Evolutionary conservation across 805 yeast species (phyloP).

Genomic region (Candida sakaeoensis): DNA sequence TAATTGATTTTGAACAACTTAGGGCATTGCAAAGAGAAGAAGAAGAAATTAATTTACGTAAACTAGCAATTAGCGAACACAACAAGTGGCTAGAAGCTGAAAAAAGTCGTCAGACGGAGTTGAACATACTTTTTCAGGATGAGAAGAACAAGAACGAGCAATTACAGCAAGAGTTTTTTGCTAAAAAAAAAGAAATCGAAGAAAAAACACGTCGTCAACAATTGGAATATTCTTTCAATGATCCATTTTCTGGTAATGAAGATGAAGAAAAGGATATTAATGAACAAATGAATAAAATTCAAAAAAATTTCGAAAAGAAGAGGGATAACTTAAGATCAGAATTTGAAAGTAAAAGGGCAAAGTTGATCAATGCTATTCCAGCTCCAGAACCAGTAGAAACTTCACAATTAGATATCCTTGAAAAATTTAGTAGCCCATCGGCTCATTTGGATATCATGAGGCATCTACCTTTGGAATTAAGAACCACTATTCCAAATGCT

Average conservation of each 20-base stretch:
- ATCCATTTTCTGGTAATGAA: constrained; percentile 8
- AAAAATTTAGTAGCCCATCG: constrained; percentile 32
- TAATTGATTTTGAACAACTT: constrained; percentile 37
- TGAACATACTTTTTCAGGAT: constrained; percentile 7
- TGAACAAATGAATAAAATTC: constrained; percentile 3
- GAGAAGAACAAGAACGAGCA: constrained; percentile 9
- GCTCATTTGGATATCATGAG: constrained; percentile 29
- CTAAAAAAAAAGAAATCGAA: constrained; percentile 15
- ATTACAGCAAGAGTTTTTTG: constrained; percentile 11
- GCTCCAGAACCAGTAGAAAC: constrained; percentile 19
- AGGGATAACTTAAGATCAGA: constrained; percentile 12
- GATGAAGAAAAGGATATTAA: constrained; percentile 3
- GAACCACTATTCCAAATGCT: constrained; percentile 14
- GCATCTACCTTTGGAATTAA: constrained; percentile 31
- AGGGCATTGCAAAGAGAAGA: constrained; percentile 13
- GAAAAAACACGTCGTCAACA: constrained; percentile 13
- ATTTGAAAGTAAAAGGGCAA: constrained; percentile 12
- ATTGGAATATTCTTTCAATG: constrained; percentile 10
- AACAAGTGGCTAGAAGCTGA: constrained; percentile 12
- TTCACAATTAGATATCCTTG: constrained; percentile 19
- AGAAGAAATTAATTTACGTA: constrained; percentile 12
- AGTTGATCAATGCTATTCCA: constrained; percentile 11
- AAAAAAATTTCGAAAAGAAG: constrained; percentile 12
- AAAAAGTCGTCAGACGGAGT: constrained; percentile 9
- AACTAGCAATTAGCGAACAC: constrained; percentile 5